Base-by-base conservation (phyloP, 1,284 basidiomycete species). In the Microstroma glucosiphilum region DNA sequence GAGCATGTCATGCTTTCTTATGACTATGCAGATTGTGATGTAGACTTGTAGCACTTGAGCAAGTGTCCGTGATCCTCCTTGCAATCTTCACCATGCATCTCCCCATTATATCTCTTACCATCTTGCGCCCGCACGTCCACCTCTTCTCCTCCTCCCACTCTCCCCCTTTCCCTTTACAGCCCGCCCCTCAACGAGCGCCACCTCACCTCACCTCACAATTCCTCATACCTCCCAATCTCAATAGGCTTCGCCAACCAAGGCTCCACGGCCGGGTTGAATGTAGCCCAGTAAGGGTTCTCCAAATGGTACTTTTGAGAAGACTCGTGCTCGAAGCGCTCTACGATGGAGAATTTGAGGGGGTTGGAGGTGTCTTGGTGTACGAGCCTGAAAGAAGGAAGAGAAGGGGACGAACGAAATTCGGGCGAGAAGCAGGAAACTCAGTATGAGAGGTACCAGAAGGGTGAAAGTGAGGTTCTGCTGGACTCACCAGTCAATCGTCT, bases 241-340 rank as follows among this genome's bases (percentile, higher is more conserved):
- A 64, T 64, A 1, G 62, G 62, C 51, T 62, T 61, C 40, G 49
- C 62, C 9, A 64, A 48, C 62, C 62, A 64, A 41, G 62, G 62
- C 62, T 64, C 62, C 40, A 64, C 62, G 25, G 55, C 58, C 6
- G 62, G 62, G 56, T 64, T 57, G 46, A 56, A 64, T 13, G 48
- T 60, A 7, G 61, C 56, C 43, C 51, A 54, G 51, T 54, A 54
- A 13, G 62, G 62, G 41, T 64, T 62, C 30, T 56, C 59, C 15
- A 64, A 40, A 23, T 64, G 62, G 53, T 64, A 64, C 42, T 64
- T 56, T 37, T 64, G 62, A 3, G 37, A 43, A 17, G n/a, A 15
- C 59, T 64, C 62, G 19, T 55, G n/a, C 49, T 64, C 62, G 58
- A 64, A 64, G 37, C 62, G 51, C 41, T 64, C 62, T n/a, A 64